These are phyloP conservation scores for Coniosporium apollinis DNA, from an alignment of 495 filamentous ascomycete genomes.

Conservation along the genomic window DNA sequence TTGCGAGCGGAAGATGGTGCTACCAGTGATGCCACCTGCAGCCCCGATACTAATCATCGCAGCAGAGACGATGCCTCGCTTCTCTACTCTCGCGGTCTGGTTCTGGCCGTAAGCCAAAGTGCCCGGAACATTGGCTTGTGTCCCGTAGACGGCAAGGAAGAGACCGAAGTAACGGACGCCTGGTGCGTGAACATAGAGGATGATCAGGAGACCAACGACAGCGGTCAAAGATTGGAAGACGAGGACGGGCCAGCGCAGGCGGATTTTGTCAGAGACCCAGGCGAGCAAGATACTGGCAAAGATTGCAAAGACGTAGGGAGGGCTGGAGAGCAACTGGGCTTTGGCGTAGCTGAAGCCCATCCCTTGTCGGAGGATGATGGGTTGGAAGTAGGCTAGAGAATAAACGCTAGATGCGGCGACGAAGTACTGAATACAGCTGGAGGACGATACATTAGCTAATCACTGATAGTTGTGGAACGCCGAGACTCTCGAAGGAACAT, in stretches of 20 bases:
- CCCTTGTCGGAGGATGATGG: slow-evolving; percentile 29
- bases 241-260: slow-evolving; percentile 38
- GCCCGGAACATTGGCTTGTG: slow-evolving; percentile 44
- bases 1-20: slow-evolving; percentile 13
- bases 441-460: too few species aligned
- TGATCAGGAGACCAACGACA: slow-evolving; percentile 33
- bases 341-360: slow-evolving; percentile 31
- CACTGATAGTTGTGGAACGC: too few species aligned
- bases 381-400: slow-evolving; percentile 35
- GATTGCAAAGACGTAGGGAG: slow-evolving; percentile 25
- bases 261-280: slow-evolving; percentile 40
- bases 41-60: slow-evolving; percentile 19
- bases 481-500: too few species aligned
- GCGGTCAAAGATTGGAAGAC: slow-evolving; percentile 34
- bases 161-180: slow-evolving; percentile 45
- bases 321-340: slow-evolving; percentile 29
- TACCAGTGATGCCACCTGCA: slow-evolving; percentile 18
- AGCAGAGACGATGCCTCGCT: slow-evolving; percentile 18
- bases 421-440: too few species aligned
- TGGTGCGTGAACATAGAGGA: slow-evolving; percentile 33
- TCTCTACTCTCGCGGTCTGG: too few species aligned
- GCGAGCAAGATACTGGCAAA: slow-evolving; percentile 27
- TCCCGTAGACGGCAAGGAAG: slow-evolving; percentile 44
- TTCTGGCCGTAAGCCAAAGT: slow-evolving; percentile 22
- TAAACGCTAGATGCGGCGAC: slow-evolving; percentile 32